Evolutionary conservation across 2,329 filamentous ascomycete genomes (phyloP).

Genomic region (Aspergillus vadensis): DNA sequence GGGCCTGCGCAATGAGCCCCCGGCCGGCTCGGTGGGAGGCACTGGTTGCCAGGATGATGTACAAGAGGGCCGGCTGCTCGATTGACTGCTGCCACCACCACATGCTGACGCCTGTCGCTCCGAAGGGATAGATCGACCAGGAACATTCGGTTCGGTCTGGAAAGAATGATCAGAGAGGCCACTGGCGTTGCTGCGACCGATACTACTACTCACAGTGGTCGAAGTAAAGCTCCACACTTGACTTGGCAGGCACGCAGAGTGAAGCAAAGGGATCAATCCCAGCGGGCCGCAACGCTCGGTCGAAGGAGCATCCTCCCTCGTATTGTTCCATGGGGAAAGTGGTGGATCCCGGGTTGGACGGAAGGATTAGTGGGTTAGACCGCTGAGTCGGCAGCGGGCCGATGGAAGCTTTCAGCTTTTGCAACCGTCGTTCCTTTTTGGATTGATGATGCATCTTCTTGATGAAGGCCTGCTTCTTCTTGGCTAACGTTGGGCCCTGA

Average conservation of each 20-base stretch:
- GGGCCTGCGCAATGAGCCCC: not conserved
- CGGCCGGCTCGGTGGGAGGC: not conserved
- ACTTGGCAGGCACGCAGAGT: not conserved
- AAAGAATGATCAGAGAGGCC: too few relatives aligned
- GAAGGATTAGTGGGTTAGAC: too few relatives aligned
- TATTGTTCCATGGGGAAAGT: too few relatives aligned
- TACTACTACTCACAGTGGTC: not conserved
- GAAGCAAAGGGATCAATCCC: not conserved
- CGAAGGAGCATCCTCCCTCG: not conserved
- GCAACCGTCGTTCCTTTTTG: not conserved
- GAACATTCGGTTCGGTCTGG: not conserved
- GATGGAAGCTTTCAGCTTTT: not conserved
- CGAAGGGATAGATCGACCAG: not conserved
- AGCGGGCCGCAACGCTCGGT: not conserved
- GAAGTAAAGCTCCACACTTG: not conserved
- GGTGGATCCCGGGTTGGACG: too few relatives aligned
- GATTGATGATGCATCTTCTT: not conserved
- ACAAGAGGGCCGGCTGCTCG: not conserved
- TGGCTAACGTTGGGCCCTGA: not conserved
- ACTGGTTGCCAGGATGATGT: constrained; percentile 3
- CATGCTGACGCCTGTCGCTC: not conserved
- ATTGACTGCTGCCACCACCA: constrained; percentile 1
- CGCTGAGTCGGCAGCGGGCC: not conserved
- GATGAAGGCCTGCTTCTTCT: not conserved
- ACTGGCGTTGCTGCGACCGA: not conserved